Conservation (phyloP, 192 early-diverging fungal genomes). For the Coemansia sp. region DNA sequence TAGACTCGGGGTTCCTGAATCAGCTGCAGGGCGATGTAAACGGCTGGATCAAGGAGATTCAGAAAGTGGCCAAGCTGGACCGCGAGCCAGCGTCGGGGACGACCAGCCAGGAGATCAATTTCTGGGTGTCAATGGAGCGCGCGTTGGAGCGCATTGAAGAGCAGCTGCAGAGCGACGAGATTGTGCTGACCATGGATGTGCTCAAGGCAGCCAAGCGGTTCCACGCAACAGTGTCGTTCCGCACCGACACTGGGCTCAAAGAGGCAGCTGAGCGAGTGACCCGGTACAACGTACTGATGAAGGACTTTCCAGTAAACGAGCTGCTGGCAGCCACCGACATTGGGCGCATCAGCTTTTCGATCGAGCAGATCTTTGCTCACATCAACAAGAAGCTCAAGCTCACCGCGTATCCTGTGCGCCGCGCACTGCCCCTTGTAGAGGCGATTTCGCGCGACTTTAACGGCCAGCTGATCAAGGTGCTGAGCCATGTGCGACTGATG, state of each 20-base stretch:
- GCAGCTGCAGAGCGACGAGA: constrained; percentile 88
- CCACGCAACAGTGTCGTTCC: constrained; percentile 96
- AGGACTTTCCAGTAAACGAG: constrained; percentile 97
- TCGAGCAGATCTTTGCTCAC: constrained; percentile 88
- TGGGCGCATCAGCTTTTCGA: constrained; percentile 69
- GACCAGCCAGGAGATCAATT: constrained; percentile 98
- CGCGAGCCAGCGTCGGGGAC: constrained; percentile 90
- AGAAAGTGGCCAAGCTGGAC: constrained; percentile 93
- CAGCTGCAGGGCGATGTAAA: constrained; percentile 94
- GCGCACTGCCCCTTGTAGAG: constrained; percentile 89
- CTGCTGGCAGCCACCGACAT: constrained; percentile 93
- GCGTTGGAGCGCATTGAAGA: constrained; percentile 91
- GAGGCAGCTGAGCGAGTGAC: constrained; percentile 87
- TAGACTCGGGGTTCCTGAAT: constrained; percentile 88
- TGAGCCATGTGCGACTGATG: constrained; percentile 89
- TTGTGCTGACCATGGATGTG: constrained; percentile 88
- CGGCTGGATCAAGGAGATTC: constrained; percentile 99
- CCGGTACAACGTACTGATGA: constrained; percentile 98
- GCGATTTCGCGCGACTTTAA: constrained; percentile 95
- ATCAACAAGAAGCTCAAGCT: constrained; percentile 97
- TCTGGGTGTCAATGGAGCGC: constrained; percentile 97
- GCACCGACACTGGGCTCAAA: constrained; percentile 96
- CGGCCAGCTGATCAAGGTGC: constrained; percentile 83
- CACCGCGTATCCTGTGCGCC: constrained; percentile 85
- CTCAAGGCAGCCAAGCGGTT: constrained; percentile 97